Conservation (phyloP, 257 asterid species). For the Solanum pinnatisectum region DNA sequence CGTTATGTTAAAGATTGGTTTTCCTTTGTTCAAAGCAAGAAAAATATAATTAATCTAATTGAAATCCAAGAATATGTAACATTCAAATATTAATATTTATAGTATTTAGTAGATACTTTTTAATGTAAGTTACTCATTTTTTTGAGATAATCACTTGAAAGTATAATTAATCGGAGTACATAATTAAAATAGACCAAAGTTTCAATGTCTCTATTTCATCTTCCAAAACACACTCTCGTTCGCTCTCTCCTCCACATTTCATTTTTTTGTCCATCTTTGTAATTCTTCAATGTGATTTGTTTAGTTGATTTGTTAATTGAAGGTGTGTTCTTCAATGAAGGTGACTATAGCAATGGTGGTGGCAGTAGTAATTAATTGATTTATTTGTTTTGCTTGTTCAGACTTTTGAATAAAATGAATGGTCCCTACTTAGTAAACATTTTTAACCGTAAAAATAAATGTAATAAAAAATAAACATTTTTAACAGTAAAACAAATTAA, state of each 20-base stretch:
- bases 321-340: background rate
- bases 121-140: too few species aligned
- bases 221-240: too few species aligned
- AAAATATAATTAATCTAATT: background rate
- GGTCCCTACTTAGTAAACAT: background rate
- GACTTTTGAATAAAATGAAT: background rate
- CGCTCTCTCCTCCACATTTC: too few species aligned
- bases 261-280: too few species aligned
- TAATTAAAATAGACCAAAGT: too few species aligned
- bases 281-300: too few species aligned
- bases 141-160: background rate
- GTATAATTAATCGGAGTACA: too few species aligned
- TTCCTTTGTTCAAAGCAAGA: background rate
- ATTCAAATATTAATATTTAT: background rate
- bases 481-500: too few species aligned
- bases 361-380: background rate
- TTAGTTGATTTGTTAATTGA: background rate
- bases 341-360: background rate
- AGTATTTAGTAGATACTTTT: background rate
- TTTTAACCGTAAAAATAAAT: too few species aligned
- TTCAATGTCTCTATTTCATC: too few species aligned
- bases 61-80: background rate
- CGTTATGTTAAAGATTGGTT: background rate
- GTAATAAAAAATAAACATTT: too few species aligned
- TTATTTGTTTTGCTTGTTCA: background rate